These are phyloP conservation scores for Candida sanyiensis DNA, from an alignment of 805 yeast species.

Conservation along the genomic window DNA sequence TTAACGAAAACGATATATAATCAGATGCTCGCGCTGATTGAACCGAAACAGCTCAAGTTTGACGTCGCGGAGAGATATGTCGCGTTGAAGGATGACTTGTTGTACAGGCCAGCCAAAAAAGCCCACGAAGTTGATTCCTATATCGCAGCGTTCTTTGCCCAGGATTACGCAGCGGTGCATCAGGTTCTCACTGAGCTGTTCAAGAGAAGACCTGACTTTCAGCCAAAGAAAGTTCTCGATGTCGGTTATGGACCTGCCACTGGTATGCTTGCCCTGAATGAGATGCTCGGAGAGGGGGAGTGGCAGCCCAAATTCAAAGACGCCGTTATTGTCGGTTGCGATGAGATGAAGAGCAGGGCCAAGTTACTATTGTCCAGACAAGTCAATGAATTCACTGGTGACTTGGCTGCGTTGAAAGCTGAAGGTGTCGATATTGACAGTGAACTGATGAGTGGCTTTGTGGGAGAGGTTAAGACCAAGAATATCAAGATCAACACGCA, in stretches of 20 bases:
- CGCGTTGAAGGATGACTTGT: constrained; percentile 43
- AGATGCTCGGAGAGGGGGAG: constrained; percentile 63
- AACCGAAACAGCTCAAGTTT: constrained; percentile 60
- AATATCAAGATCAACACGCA: constrained; percentile 49
- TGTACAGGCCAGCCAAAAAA: constrained; percentile 43
- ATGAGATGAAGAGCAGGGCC: constrained; percentile 77
- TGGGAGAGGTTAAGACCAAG: constrained; percentile 53
- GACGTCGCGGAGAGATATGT: constrained; percentile 54
- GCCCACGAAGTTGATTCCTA: constrained; percentile 68
- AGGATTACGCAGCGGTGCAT: constrained; percentile 66
- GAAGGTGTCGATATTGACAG: constrained; percentile 15
- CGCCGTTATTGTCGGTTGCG: constrained; percentile 62
- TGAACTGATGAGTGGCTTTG: constrained; percentile 14
- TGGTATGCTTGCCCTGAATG: constrained; percentile 84
- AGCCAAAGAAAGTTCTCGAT: constrained; percentile 66
- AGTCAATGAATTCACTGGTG: constrained; percentile 38
- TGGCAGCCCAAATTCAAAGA: constrained; percentile 61
- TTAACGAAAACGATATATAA: constrained; percentile 57
- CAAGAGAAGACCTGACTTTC: constrained; percentile 50
- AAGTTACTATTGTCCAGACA: constrained; percentile 71
- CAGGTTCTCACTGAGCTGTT: constrained; percentile 65
- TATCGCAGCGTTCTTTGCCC: constrained; percentile 73
- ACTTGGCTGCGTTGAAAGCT: constrained; percentile 18
- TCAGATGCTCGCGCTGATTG: constrained; percentile 52
- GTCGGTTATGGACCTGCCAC: constrained; percentile 90